Percentiles rank a stretch among this genome's conserved stretches.
phyloP scores from a whole-genome alignment of 2,329 filamentous ascomycete genomes.

The Domatiomyces catenatus region DNA sequence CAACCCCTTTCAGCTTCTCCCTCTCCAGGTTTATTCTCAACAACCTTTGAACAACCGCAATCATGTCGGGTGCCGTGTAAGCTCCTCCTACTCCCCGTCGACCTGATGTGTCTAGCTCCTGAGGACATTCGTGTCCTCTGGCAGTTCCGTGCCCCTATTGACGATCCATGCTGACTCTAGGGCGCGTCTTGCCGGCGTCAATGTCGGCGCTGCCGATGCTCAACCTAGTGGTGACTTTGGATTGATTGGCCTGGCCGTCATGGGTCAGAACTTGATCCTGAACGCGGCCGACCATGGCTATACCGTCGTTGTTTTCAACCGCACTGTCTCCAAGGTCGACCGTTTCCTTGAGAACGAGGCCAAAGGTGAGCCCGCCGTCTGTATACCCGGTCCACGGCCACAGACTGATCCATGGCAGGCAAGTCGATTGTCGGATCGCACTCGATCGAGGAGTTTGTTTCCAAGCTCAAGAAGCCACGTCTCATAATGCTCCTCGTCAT shows the following conservation, averaged over 20 bases:
- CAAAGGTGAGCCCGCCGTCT: constrained; percentile 42
- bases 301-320: constrained; percentile 97
- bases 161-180: constrained; percentile 38
- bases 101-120: background rate
- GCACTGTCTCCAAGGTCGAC: constrained; percentile 97
- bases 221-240: constrained; percentile 64
- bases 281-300: constrained; percentile 86
- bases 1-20: constrained; percentile 1
- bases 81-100: constrained; percentile 2
- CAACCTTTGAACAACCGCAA: constrained; percentile 8
- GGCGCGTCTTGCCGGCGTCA: constrained; percentile 59
- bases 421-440: constrained; percentile 91
- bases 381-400: background rate
- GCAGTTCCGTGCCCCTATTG: constrained; percentile 14
- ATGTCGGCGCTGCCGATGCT: constrained; percentile 46
- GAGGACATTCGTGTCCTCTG: background rate
- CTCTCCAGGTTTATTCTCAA: constrained; percentile 1
- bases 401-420: constrained; percentile 32
- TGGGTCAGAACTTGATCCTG: constrained; percentile 76
- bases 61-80: constrained; percentile 19
- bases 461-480: constrained; percentile 93
- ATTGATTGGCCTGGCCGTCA: constrained; percentile 85
- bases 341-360: constrained; percentile 80
- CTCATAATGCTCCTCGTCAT: constrained; percentile 98
- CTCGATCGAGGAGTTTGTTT: constrained; percentile 82